Percentiles rank a stretch among this genome's conserved stretches.
These are phyloP conservation scores for Phanerochaete sordida DNA, from an alignment of 768 basidiomycete species.

Conservation along the genomic window DNA sequence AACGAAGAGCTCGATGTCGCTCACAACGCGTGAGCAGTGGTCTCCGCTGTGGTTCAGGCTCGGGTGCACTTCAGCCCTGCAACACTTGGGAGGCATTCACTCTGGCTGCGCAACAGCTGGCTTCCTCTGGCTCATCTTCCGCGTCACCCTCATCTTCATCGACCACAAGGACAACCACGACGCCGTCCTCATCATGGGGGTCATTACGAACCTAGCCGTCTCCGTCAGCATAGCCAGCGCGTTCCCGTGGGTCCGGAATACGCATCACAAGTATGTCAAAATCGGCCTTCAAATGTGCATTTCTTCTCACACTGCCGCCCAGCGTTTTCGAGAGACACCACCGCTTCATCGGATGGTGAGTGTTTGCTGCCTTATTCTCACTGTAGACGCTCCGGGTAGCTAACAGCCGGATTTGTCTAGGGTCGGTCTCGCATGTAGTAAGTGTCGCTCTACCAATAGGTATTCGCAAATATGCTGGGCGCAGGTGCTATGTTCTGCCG, in stretches of 20 bases:
- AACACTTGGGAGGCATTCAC: slow-evolving; percentile 44
- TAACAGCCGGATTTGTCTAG: slow-evolving; percentile 19
- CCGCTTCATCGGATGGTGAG: slow-evolving; percentile 41
- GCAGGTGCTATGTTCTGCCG: background rate
- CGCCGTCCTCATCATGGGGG: slow-evolving; percentile 34
- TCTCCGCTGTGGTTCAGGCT: slow-evolving; percentile 38
- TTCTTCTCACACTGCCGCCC: slow-evolving; percentile 13
- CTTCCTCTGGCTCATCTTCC: slow-evolving; percentile 33
- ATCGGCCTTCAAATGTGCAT: background rate
- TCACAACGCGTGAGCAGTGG: slow-evolving; percentile 29
- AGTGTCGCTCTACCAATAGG: slow-evolving; percentile 15
- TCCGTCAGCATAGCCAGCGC: slow-evolving; percentile 34
- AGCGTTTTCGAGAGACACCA: slow-evolving; percentile 42
- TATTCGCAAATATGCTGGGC: background rate
- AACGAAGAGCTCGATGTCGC: no score
- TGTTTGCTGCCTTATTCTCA: slow-evolving; percentile 13
- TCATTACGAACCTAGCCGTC: slow-evolving; percentile 37
- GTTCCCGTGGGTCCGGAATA: slow-evolving; percentile 42
- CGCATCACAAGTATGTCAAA: slow-evolving; percentile 37
- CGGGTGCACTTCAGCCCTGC: slow-evolving; percentile 32
- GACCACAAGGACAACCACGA: slow-evolving; percentile 31
- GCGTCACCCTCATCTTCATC: slow-evolving; percentile 33
- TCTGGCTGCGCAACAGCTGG: slow-evolving; percentile 40
- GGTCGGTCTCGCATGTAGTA: slow-evolving; percentile 29
- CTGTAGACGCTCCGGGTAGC: slow-evolving; percentile 13